Percentiles rank a stretch among this genome's conserved stretches.
phyloP scores from a whole-genome alignment of 805 yeast genomes.

The Candida pini region DNA sequence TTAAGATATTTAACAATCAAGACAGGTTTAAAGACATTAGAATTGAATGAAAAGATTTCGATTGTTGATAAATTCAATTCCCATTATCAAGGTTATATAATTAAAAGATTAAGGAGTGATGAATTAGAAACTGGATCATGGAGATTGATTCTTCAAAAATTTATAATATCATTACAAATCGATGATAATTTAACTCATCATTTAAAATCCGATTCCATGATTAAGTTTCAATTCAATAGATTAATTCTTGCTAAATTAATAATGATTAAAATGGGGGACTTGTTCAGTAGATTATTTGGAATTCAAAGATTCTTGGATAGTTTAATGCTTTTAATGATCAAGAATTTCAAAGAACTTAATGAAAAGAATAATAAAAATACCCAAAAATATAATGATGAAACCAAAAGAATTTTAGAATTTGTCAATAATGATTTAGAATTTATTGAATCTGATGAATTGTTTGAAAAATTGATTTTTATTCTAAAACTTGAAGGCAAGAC shows the following conservation, averaged over 20 bases:
- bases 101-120: conserved; percentile 8
- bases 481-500: conserved; percentile 9
- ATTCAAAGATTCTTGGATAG: conserved; percentile 11
- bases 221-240: conserved; percentile 22
- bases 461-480: conserved; percentile 18
- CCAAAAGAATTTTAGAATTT: conserved; percentile 13
- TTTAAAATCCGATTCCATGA: conserved; percentile 10
- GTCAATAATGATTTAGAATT: conserved; percentile 19
- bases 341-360: conserved; percentile 10
- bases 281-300: conserved; percentile 7
- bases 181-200: conserved; percentile 8
- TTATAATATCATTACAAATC: conserved; percentile 10
- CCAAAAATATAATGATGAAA: conserved; percentile 9
- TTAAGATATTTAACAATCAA: conserved; percentile 8
- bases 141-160: conserved; percentile 11
- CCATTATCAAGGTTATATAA: conserved; percentile 10
- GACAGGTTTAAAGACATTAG: conserved; percentile 7
- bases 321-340: conserved; percentile 13
- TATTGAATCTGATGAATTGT: conserved; percentile 15
- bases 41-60: conserved; percentile 9
- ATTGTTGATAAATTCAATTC: conserved; percentile 10
- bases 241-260: conserved; percentile 16
- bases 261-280: conserved; percentile 12
- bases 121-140: conserved; percentile 5
- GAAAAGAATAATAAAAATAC: conserved; percentile 5